Evolutionary conservation across 345 rosid species (phyloP).

Genomic region (Mallotus nudiflorus): DNA sequence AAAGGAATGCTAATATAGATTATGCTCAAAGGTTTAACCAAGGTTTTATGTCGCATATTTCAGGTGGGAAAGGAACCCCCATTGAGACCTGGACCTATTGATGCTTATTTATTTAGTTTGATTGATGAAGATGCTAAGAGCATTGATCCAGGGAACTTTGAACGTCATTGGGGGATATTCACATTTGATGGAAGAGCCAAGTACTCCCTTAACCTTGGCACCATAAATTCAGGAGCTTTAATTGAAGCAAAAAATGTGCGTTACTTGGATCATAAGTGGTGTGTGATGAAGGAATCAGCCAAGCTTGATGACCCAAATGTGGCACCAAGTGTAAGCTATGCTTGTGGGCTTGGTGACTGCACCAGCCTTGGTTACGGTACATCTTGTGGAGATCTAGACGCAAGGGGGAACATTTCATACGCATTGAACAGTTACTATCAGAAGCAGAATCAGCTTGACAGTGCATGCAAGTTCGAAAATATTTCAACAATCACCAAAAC

Average conservation of each 20-base stretch:
- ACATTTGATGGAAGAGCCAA: conserved; percentile 48
- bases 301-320: conserved; percentile 65
- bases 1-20: conserved; percentile 48
- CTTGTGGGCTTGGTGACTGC: conserved; percentile 79
- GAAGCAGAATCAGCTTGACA: conserved; percentile 65
- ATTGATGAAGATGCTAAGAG: conserved; percentile 87
- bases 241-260: conserved; percentile 52
- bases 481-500: conserved; percentile 53
- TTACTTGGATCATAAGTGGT: conserved; percentile 68
- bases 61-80: conserved; percentile 69
- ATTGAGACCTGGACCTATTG: conserved; percentile 54
- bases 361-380: conserved; percentile 88
- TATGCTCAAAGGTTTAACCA: conserved; percentile 78
- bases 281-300: conserved; percentile 65
- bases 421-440: conserved; percentile 95
- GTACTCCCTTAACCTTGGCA: conserved; percentile 68
- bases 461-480: conserved; percentile 78
- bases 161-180: conserved; percentile 42
- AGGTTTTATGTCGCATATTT: conserved; percentile 60
- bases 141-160: conserved; percentile 62
- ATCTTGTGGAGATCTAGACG: conserved; percentile 64
- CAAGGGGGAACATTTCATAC: conserved; percentile 64
- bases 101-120: conserved; percentile 68
- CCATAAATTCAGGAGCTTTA: conserved; percentile 65
- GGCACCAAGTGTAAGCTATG: conserved; percentile 71